Evolutionary conservation across 73 alveolate genomes (phyloP).

Genomic region (Uronychia setigera): DNA sequence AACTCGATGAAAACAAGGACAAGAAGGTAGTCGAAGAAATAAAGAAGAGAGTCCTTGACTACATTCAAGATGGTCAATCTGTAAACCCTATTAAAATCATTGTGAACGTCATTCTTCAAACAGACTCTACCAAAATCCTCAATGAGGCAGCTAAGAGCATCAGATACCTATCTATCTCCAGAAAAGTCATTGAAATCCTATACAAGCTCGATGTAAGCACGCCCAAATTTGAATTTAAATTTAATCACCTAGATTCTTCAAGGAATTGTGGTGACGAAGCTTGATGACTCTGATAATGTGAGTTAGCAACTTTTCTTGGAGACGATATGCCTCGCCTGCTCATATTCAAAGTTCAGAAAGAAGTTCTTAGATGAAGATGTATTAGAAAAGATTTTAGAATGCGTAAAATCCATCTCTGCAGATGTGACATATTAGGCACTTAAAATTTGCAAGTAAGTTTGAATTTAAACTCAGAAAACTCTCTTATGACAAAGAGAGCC

Average conservation of each 20-base stretch:
- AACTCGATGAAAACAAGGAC: conserved; percentile 4
- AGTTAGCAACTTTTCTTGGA: conserved; percentile 46
- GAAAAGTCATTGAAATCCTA: conserved; percentile 39
- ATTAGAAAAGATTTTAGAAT: conserved; percentile 30
- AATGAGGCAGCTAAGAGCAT: conserved; percentile 56
- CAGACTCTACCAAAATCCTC: conserved; percentile 41
- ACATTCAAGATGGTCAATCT: conserved; percentile 11
- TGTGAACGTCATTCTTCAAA: conserved; percentile 14
- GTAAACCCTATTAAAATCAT: conserved; percentile 33
- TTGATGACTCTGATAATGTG: conserved; percentile 40
- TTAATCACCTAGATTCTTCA: conserved; percentile 2
- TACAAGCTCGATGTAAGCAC: conserved; percentile 13
- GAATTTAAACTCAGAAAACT: conserved; percentile 22
- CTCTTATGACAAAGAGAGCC: conserved; percentile 41
- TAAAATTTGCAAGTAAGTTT: conserved; percentile 41
- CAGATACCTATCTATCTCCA: conserved; percentile 32
- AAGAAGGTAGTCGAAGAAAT: not conserved
- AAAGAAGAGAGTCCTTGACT: conserved; percentile 14
- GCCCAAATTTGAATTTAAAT: not conserved
- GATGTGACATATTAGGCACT: conserved; percentile 49
- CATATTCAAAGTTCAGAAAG: conserved; percentile 33
- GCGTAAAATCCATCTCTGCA: conserved; percentile 56
- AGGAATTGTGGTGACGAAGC: conserved; percentile 25
- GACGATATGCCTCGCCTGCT: conserved; percentile 47
- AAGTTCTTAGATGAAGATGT: conserved; percentile 27